Evolutionary conservation across 2,329 filamentous ascomycete species (phyloP).

Genomic region (Aspergillus amoenus): DNA sequence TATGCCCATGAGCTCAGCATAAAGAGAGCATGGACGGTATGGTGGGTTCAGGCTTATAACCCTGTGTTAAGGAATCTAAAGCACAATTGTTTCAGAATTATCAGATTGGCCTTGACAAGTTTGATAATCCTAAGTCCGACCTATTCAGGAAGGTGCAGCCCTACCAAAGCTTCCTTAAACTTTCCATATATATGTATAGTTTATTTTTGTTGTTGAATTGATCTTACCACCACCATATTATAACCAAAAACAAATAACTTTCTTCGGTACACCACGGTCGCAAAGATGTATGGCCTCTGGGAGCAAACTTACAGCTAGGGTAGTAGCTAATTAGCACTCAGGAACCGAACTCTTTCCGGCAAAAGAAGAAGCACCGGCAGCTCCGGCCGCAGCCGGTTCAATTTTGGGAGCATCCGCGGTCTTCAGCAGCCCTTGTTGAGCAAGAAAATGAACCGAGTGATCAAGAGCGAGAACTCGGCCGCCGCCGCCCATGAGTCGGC

Average conservation of each 20-base stretch:
- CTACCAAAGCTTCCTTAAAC: not conserved
- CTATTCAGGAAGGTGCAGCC: conserved; percentile 6
- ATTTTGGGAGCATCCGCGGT: conserved; percentile 81
- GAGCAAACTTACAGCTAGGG: not conserved
- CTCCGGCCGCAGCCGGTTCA: conserved; percentile 65
- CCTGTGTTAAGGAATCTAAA: not conserved
- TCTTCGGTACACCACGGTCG: not conserved
- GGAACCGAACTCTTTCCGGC: conserved; percentile 46
- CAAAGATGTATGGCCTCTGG: conserved; percentile 14
- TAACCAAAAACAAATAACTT: conserved; percentile 4
- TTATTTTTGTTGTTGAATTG: not conserved
- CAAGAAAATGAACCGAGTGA: conserved; percentile 83
- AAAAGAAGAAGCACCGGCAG: conserved; percentile 32
- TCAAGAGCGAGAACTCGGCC: conserved; percentile 91
- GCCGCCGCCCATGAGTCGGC: conserved; percentile 82
- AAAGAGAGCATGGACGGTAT: not conserved
- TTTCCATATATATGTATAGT: not conserved
- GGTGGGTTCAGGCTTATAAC: not conserved
- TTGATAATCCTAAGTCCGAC: not conserved
- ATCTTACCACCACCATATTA: not conserved
- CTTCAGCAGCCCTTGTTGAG: conserved; percentile 83
- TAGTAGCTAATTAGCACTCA: conserved; percentile 16
- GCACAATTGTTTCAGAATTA: not conserved
- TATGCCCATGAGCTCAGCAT: not conserved
- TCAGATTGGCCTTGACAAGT: not conserved